Base-by-base conservation (phyloP, 257 asterid species). In the Gentiana macrophylla region DNA sequence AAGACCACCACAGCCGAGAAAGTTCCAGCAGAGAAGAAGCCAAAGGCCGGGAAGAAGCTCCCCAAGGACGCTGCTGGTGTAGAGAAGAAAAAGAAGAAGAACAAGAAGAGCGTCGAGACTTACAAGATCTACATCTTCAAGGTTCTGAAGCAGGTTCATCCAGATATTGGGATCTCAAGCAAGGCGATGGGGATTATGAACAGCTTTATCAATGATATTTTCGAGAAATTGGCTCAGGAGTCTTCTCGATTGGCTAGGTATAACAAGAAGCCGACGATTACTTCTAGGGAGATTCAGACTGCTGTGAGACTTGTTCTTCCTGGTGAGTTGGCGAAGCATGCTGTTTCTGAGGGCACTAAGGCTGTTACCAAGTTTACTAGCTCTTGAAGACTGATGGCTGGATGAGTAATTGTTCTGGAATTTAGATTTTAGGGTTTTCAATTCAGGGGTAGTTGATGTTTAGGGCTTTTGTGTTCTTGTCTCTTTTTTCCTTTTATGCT, bases 341-440 rank as follows among this genome's bases (percentile, higher is more conserved):
- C 24, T 24, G 24, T 24, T 24, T 24, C 24, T 0, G 24, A 24
- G 24, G 24, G 24, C 24, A 24, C 24, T 0, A 24, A 81, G 62
- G 86, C 90, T 10, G 91, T 82, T 6, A 76, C 90, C 11, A 82
- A 82, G 60, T 82, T 82, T 12, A 82, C 90, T 1, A 82, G 86
- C 59, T 76, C 90, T 61, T 82, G 49, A 12, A 0, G 6, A 2
- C 49, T 55, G 2, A 11, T 49, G 43, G 32, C 38, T 5, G 8
- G 9, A 41, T 2, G 8, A 41, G 46, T 41, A 41, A 41, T 41
- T 41, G 46, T 41, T 41, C 46, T 41, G 5, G 2, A 5, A 1
- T 41, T 41, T 41, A 41, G 46, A 4, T 7, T 41, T 41, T 41
- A 41, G 11, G 46, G 0, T 1, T 41, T 10, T 41, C 8, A 10